Evolutionary conservation across 495 filamentous ascomycete genomes (phyloP).

Genomic region (Xylaria intraflava): DNA sequence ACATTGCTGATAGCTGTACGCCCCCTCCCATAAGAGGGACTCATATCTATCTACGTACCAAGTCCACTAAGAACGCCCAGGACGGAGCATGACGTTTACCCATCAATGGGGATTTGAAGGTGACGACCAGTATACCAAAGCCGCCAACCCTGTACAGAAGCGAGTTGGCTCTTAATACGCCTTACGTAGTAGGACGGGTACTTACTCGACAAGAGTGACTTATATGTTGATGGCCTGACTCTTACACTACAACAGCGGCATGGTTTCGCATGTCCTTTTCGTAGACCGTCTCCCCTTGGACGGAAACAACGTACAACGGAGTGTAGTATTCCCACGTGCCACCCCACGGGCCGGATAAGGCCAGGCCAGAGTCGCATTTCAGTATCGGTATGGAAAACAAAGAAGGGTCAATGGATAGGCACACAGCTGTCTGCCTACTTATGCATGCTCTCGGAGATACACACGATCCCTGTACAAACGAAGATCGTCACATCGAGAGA

Average conservation of each 20-base stretch:
- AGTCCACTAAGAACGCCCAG: neutral
- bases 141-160: neutral
- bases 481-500: neutral
- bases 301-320: constrained; percentile 1
- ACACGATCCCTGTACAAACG: neutral
- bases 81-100: constrained; percentile 7
- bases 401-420: neutral
- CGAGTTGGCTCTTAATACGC: neutral
- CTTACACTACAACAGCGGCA: neutral
- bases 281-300: neutral
- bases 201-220: neutral
- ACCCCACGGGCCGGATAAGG: constrained; percentile 4
- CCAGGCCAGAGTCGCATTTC: constrained; percentile 1
- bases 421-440: constrained; percentile 1
- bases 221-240: neutral
- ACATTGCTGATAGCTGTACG: constrained; percentile 5
- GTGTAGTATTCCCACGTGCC: constrained; percentile 10
- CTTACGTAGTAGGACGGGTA: neutral
- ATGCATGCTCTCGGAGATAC: neutral
- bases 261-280: neutral
- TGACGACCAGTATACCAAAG: neutral
- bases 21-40: neutral
- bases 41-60: neutral
- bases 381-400: neutral
- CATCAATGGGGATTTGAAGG: neutral